Conservation (phyloP, 257 asterid species). For the Scutellaria baicalensis region DNA sequence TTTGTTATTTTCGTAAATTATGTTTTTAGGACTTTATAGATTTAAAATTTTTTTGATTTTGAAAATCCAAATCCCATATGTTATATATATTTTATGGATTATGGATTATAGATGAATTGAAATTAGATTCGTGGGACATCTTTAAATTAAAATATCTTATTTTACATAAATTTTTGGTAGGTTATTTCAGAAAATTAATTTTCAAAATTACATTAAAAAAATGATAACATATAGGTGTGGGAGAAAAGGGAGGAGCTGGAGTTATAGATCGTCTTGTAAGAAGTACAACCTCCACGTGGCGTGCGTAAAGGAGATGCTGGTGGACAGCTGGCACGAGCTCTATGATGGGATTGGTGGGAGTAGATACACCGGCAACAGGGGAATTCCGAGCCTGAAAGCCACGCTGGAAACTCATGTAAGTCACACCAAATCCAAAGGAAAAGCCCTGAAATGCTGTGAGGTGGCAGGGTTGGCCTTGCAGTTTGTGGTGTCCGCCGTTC, state of each 20-base stretch:
- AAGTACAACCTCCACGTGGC: constrained; percentile 94
- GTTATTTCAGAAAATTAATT: no score
- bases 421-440: constrained; percentile 54
- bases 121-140: no score
- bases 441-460: constrained; percentile 67
- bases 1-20: no score
- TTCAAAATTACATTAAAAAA: background rate
- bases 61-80: no score
- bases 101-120: no score
- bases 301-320: constrained; percentile 86
- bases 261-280: constrained; percentile 78
- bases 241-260: constrained; percentile 93
- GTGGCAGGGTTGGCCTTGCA: constrained; percentile 86
- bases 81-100: no score
- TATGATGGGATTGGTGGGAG: constrained; percentile 25
- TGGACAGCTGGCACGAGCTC: constrained; percentile 83
- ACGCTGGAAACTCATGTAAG: constrained; percentile 44
- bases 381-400: constrained; percentile 59
- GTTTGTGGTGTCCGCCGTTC: constrained; percentile 83
- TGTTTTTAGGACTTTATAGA: no score
- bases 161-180: no score
- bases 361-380: constrained; percentile 11
- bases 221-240: constrained; percentile 50
- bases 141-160: no score
- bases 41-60: no score